A percentile compares a stretch with the other conserved stretches of the same genome.
Evolutionary conservation across 179 eudicot genomes (phyloP).

Genomic region (Nepenthes alata): DNA sequence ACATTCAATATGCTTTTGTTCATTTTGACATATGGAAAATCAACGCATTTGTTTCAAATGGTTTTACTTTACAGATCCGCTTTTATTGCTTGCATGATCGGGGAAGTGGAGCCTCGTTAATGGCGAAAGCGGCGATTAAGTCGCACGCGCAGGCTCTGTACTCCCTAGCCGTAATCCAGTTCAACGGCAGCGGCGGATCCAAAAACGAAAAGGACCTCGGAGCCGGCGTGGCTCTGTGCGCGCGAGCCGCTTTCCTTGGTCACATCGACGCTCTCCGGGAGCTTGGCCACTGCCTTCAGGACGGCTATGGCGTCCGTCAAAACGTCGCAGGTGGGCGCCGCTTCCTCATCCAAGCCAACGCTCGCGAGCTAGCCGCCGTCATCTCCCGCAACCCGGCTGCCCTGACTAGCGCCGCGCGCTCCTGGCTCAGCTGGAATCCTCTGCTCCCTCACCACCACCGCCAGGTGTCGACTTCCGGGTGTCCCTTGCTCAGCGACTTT

Average conservation of each 20-base stretch:
- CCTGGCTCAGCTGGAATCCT: constrained; percentile 13
- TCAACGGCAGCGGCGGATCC: constrained; percentile 59
- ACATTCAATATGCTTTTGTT: no score
- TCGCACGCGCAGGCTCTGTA: constrained; percentile 44
- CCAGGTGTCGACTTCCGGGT: not conserved
- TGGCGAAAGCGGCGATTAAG: constrained; percentile 53
- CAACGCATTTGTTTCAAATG: no score
- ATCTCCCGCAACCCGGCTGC: constrained; percentile 10
- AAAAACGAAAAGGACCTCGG: constrained; percentile 48
- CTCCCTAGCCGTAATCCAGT: constrained; percentile 51
- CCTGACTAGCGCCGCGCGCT: constrained; percentile 5
- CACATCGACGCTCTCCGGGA: constrained; percentile 57
- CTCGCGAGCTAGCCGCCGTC: constrained; percentile 42
- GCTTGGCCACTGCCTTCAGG: constrained; percentile 64
- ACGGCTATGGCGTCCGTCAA: constrained; percentile 51
- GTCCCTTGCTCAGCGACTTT: constrained; percentile 42
- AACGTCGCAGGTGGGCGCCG: constrained; percentile 41
- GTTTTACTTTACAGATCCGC: constrained; percentile 19
- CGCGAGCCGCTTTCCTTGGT: constrained; percentile 54
- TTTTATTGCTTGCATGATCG: constrained; percentile 48
- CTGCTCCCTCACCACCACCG: not conserved
- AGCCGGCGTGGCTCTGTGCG: constrained; percentile 52
- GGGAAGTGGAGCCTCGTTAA: constrained; percentile 38
- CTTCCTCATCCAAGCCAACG: constrained; percentile 51
- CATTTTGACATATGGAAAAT: no score